phyloP scores from a whole-genome alignment of 345 rosid species.

The Pistacia vera region DNA sequence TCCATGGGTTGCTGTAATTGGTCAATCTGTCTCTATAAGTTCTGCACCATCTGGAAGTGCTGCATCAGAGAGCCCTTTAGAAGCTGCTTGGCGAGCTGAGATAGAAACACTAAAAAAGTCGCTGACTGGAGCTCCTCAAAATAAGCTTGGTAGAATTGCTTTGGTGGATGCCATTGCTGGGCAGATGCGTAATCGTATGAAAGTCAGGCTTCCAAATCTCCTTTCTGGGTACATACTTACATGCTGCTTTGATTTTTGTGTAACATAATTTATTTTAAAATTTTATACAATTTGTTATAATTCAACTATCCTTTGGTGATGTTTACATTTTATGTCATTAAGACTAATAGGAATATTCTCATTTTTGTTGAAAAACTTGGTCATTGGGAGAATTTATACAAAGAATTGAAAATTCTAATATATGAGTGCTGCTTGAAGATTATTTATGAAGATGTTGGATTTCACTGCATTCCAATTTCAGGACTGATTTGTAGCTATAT shows the following conservation, averaged over 20 bases:
- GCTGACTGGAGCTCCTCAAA: constrained; percentile 83
- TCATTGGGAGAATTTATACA: background rate
- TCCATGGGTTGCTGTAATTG: constrained; percentile 98
- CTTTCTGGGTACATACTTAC: constrained; percentile 77
- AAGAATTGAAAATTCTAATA: background rate
- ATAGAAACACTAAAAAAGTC: constrained; percentile 83
- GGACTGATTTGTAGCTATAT: constrained; percentile 9
- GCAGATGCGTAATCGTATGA: constrained; percentile 93
- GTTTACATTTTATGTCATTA: background rate
- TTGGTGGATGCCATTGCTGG: constrained; percentile 86
- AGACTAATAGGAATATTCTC: background rate
- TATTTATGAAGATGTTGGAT: background rate
- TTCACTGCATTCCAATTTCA: background rate
- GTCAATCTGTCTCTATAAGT: constrained; percentile 92
- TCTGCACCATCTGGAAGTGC: constrained; percentile 78
- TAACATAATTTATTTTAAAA: background rate
- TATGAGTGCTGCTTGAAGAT: background rate
- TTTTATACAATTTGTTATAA: background rate
- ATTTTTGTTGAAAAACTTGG: background rate
- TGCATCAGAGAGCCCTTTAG: constrained; percentile 81
- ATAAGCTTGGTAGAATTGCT: constrained; percentile 94
- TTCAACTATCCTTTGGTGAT: background rate
- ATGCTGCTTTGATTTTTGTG: background rate
- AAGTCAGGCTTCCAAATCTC: constrained; percentile 89
- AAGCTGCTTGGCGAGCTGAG: constrained; percentile 99